Base-by-base conservation (phyloP, 1,284 basidiomycete species). In the Apiotrichum siamense region DNA sequence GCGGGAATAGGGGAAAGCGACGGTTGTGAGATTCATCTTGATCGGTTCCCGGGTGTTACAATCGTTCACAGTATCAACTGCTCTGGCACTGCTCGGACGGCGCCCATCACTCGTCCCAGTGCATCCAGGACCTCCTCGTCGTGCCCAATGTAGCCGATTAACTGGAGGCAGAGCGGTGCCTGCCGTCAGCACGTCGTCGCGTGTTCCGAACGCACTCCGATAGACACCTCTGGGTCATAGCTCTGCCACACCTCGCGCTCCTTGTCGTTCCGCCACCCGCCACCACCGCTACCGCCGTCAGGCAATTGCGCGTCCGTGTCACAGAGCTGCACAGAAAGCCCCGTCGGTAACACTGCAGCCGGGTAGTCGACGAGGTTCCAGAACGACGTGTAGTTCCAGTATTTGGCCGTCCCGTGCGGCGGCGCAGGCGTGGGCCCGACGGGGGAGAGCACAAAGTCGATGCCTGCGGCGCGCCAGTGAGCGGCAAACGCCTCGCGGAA, bases 331-430 rank as follows among this genome's bases (percentile, higher is more conserved):
- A 50, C 48, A 7, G 18, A 76, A 45, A 55, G 55, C 0, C 80
- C 78, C 2, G 83, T 82, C 0, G 87, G 87, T 54, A 88, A 77
- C 7, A 80, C 72, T 17, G 81, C 73, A 3, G 79, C 77, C 0
- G 84, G 76, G 59, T 82, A 85, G 64, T 87, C 85, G 26, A 86
- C 76, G 7, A 76, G 65, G 61, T 86, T 87, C 78, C 80, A 86
- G 27, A 81, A 51, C 64, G 76, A 74, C 0, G 85, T 85, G 59
- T 84, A 85, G 38, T 53, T 52, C 53, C 62, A 60, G 40, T 63
- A 58, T 36, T 50, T 56, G 11, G 57, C 48, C 3, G 61, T 62
- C 23, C 54, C 55, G 26, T 58, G 53, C 32, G 51, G 51, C 3
- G 63, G 58, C 1, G 65, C 63, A 1, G 61, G 59, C n/a, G 59